A percentile compares a stretch with the other conserved stretches of the same genome.
phyloP scores from a whole-genome alignment of 2,329 filamentous ascomycete genomes.

The Exophiala bonariae region DNA sequence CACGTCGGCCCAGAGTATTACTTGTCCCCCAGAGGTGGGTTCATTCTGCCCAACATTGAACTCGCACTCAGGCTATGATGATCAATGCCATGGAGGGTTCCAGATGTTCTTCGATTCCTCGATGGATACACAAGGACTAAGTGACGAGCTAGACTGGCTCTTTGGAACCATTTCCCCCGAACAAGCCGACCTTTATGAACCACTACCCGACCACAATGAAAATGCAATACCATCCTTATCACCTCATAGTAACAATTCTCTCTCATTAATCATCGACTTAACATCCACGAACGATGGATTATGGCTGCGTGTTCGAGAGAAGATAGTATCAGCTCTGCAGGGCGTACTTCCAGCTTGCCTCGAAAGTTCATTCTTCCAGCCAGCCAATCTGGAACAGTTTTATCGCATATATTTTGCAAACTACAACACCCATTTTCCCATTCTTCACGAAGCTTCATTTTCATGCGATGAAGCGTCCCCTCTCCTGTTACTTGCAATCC shows the following conservation, averaged over 20 bases:
- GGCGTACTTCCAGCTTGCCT: slow-evolving; percentile 22
- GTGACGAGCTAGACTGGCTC: slow-evolving; percentile 29
- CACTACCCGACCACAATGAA: slow-evolving; percentile 17
- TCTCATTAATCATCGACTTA: slow-evolving; percentile 5
- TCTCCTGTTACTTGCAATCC: slow-evolving; percentile 30
- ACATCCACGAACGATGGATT: background rate
- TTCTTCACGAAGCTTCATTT: slow-evolving; percentile 29
- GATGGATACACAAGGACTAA: slow-evolving; percentile 23
- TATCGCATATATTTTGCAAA: slow-evolving; percentile 30
- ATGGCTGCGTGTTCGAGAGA: slow-evolving; percentile 24
- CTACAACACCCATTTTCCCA: slow-evolving; percentile 33
- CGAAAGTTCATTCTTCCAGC: slow-evolving; percentile 28
- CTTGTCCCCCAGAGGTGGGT: too few relatives aligned
- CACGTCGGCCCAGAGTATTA: too few relatives aligned
- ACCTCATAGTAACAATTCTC: slow-evolving; percentile 16
- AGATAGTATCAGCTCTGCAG: slow-evolving; percentile 24
- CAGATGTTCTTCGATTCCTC: slow-evolving; percentile 27
- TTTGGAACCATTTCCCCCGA: slow-evolving; percentile 20
- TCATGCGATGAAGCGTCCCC: slow-evolving; percentile 22
- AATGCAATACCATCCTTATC: slow-evolving; percentile 22
- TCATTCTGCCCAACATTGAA: background rate
- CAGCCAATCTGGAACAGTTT: slow-evolving; percentile 26
- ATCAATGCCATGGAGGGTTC: background rate
- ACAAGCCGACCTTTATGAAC: slow-evolving; percentile 6
- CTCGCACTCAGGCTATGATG: background rate